Evolutionary conservation across 1,139 yeast species (phyloP), one percentile per base, ranked within the genome.

Genomic region (Suhomyces anneliseae): DNA sequence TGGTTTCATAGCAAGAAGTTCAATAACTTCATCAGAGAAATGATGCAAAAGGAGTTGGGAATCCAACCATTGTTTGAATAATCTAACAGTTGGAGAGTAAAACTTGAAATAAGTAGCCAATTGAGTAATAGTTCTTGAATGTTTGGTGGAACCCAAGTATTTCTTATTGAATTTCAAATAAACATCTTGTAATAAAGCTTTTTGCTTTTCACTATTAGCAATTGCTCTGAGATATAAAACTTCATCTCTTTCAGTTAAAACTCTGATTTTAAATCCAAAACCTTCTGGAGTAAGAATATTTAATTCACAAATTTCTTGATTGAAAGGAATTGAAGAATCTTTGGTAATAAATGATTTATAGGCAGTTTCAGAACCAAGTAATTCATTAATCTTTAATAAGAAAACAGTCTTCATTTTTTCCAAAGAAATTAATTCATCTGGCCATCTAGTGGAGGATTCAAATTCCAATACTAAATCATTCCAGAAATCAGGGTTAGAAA

Each of bases 391-490:
- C 57, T 87, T 87, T 43, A 95, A 65, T 56, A 93, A 70, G 56
- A 95, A 89, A 7, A 98, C 99, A 35, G 93, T 79, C 62, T 95
- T 95, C 14, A 96, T 87, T 59, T 86, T 85, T 62, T 93, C 99
- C 48, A 90, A 71, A 0, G 97, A 92, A 34, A 76, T 71, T 6
- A 90, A 64, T 64, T 93, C 97, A 66, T 89, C 96, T 1, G 99
- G 99, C 99, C 99, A 95, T 64, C 84, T 83, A n/a, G 83, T 77
- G 1, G 97, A 87, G 4, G 88, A 74, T 69, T 95, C 99, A 65
- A 95, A 90, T 65, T 90, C 96, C 40, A 95, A 66, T 10, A 92
- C 77, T 27, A 85, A 83, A 43, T 87, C 90, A 55, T 87, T 89
- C 74, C 89, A 82, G 57, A 87, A 87, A 61, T 89, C 92, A 6